A percentile compares a stretch with the other conserved stretches of the same genome.
Evolutionary conservation across 495 filamentous ascomycete genomes (phyloP).

Genomic region (Rhypophila decipiens): DNA sequence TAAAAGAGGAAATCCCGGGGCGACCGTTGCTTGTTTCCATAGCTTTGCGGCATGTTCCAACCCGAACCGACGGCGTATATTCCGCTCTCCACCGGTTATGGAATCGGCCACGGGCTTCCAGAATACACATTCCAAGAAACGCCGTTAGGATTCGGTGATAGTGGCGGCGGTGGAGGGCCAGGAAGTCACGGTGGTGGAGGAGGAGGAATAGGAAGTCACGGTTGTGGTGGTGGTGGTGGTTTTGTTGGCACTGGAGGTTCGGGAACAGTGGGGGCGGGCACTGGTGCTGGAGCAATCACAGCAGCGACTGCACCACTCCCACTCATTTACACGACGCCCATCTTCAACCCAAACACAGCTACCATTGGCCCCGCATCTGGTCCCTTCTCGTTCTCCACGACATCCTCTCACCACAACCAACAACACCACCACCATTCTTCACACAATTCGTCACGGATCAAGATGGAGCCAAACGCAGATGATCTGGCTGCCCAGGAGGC

Average conservation of each 20-base stretch:
- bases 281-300: constrained; percentile 10
- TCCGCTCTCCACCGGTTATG: constrained; percentile 28
- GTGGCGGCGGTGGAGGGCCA: constrained; percentile 2
- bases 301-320: no score
- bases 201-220: neutral
- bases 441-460: constrained; percentile 16
- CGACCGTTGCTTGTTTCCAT: neutral
- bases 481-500: constrained; percentile 49
- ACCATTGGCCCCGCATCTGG: constrained; percentile 25
- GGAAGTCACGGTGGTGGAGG: neutral
- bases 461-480: constrained; percentile 33
- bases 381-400: constrained; percentile 17
- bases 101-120: constrained; percentile 31
- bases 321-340: constrained; percentile 20
- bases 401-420: constrained; percentile 13
- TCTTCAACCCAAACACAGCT: constrained; percentile 23
- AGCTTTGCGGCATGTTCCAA: constrained; percentile 47
- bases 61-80: constrained; percentile 44
- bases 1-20: no score
- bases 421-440: constrained; percentile 18
- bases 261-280: constrained; percentile 13
- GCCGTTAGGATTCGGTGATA: constrained; percentile 28
- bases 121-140: constrained; percentile 40
- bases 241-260: constrained; percentile 3
- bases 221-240: neutral